phyloP scores from a whole-genome alignment of 257 asterid genomes.

The Solanum paucissectum region DNA sequence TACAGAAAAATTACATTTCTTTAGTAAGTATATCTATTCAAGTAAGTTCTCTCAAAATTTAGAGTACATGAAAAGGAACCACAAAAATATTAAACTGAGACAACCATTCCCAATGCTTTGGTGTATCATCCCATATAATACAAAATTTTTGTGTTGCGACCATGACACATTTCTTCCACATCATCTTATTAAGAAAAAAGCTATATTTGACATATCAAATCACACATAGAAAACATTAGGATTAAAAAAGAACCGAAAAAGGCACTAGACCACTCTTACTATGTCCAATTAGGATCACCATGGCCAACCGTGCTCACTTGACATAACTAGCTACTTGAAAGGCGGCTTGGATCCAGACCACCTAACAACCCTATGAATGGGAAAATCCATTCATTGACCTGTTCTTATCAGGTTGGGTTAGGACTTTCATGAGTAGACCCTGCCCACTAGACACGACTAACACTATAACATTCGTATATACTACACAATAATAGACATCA shows the following conservation, averaged over 20 bases:
- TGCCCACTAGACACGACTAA: not conserved
- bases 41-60: not conserved
- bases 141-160: conserved; percentile 22
- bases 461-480: not conserved
- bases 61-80: not conserved
- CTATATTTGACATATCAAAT: conserved; percentile 8
- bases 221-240: not conserved
- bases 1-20: not conserved
- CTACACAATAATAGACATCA: not conserved
- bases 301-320: not conserved
- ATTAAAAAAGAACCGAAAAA: not conserved
- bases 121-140: conserved; percentile 9
- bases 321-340: not conserved
- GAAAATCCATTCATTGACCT: not conserved
- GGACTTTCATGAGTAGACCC: not conserved
- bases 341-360: not conserved
- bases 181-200: conserved; percentile 4
- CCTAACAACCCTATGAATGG: not conserved
- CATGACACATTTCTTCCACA: conserved; percentile 25
- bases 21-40: not conserved
- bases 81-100: not conserved
- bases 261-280: not conserved
- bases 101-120: conserved; percentile 17
- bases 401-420: not conserved
- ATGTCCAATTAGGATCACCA: not conserved